Conservation (phyloP, 2,329 filamentous ascomycete species). For the Rhynchosporium graminicola region DNA sequence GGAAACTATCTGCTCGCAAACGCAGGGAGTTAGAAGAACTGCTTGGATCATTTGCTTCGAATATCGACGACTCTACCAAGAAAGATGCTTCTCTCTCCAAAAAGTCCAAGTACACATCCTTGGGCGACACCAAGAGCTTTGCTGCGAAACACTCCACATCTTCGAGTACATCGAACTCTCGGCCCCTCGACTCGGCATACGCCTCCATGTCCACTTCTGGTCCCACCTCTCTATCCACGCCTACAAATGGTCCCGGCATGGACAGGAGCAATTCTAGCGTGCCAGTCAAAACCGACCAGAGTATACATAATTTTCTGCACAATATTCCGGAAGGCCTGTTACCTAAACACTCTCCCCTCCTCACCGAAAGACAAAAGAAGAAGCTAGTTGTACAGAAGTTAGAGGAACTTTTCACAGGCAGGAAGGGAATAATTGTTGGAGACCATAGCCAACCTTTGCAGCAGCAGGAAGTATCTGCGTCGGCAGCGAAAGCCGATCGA, state of each 20-base stretch:
- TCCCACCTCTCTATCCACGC: slow-evolving; percentile 41
- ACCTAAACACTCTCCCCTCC: slow-evolving; percentile 55
- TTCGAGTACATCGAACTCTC: slow-evolving; percentile 40
- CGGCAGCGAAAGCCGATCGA: slow-evolving; percentile 47
- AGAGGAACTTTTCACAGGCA: slow-evolving; percentile 81
- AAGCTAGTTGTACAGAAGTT: slow-evolving; percentile 74
- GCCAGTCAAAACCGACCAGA: slow-evolving; percentile 48
- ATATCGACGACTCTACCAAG: slow-evolving; percentile 53
- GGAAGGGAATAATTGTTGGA: slow-evolving; percentile 45
- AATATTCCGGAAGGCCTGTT: slow-evolving; percentile 72
- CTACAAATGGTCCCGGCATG: slow-evolving; percentile 4
- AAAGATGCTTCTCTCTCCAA: background rate
- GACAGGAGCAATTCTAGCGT: slow-evolving; percentile 14
- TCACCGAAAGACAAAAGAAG: slow-evolving; percentile 75
- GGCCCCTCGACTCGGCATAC: slow-evolving; percentile 56
- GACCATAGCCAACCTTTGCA: slow-evolving; percentile 35
- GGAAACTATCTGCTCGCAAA: slow-evolving; percentile 66
- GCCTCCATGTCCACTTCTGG: slow-evolving; percentile 62
- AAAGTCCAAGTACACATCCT: slow-evolving; percentile 46
- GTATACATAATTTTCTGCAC: slow-evolving; percentile 68
- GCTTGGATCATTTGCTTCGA: slow-evolving; percentile 68
- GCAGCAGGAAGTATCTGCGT: slow-evolving; percentile 54
- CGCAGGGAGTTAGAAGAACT: slow-evolving; percentile 75
- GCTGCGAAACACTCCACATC: slow-evolving; percentile 22
- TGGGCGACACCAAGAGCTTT: slow-evolving; percentile 5